phyloP scores from a whole-genome alignment of 345 rosid genomes.

The Brassica incana region DNA sequence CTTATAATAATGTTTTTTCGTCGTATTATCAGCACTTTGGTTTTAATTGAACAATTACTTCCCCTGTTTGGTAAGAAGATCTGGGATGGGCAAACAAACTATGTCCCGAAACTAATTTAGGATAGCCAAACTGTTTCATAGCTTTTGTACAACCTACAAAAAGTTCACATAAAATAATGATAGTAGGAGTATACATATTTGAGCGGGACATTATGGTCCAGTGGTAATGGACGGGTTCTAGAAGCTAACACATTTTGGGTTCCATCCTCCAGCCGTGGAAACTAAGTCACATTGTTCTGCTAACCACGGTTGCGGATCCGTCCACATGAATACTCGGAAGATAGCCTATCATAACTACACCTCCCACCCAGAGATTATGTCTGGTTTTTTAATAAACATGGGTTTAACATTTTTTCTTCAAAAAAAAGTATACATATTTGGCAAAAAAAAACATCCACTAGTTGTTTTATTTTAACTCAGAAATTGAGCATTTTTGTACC shows the following conservation, averaged over 20 bases:
- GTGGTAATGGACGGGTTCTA: too few relatives aligned
- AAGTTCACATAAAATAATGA: constrained; percentile 15
- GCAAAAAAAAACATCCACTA: constrained; percentile 20
- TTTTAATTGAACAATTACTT: constrained; percentile 10
- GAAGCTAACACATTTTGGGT: too few relatives aligned
- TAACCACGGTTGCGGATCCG: too few relatives aligned
- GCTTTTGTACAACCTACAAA: constrained; percentile 1
- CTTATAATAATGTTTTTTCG: not conserved
- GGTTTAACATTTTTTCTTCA: too few relatives aligned
- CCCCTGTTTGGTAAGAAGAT: constrained; percentile 21
- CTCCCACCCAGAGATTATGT: too few relatives aligned
- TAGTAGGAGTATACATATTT: constrained; percentile 1
- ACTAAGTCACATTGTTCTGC: too few relatives aligned
- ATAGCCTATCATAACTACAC: too few relatives aligned
- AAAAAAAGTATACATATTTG: not conserved
- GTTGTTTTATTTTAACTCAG: constrained; percentile 29
- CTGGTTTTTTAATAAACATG: too few relatives aligned
- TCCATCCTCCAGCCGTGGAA: too few relatives aligned
- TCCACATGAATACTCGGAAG: too few relatives aligned
- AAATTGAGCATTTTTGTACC: not conserved
- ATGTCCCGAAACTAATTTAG: constrained; percentile 26
- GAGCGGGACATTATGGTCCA: too few relatives aligned
- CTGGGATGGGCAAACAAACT: constrained; percentile 19
- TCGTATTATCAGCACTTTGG: not conserved
- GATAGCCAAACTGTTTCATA: constrained; percentile 20